Evolutionary conservation across 371 early-diverging fungal species (phyloP).

Genomic region (Mortierella sp.): DNA sequence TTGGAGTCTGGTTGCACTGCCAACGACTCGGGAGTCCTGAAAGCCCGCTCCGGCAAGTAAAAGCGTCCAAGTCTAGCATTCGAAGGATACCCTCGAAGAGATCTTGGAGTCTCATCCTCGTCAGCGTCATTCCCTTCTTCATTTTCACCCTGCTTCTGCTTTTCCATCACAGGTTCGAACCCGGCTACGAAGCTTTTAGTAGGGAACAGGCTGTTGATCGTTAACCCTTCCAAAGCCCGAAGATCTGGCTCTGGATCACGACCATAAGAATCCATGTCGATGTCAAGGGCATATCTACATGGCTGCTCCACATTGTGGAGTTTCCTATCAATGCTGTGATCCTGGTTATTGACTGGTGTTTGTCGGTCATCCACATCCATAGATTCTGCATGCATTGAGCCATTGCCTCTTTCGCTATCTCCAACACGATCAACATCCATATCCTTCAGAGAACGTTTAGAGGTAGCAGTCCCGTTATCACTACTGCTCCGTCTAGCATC

Average conservation of each 20-base stretch:
- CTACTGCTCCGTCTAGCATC: not conserved
- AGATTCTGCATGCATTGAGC: not conserved
- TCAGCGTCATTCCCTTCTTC: not conserved
- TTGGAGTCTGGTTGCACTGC: conserved; percentile 11
- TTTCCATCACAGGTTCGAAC: conserved; percentile 25
- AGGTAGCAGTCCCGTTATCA: not conserved
- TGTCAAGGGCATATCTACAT: conserved; percentile 27
- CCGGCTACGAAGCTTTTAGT: conserved; percentile 42
- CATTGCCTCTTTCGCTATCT: not conserved
- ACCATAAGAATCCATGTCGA: conserved; percentile 34
- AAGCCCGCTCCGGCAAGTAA: conserved; percentile 36
- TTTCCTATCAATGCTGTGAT: not conserved
- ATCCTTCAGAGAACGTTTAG: conserved; percentile 9
- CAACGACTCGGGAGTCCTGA: conserved; percentile 25
- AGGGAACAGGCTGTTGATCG: conserved; percentile 23
- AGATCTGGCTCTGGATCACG: conserved; percentile 40
- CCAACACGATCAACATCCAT: conserved; percentile 23
- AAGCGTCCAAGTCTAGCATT: conserved; percentile 44
- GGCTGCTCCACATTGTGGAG: conserved; percentile 3
- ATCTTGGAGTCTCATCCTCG: conserved; percentile 11
- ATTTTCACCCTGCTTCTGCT: not conserved
- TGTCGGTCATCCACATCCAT: conserved; percentile 22
- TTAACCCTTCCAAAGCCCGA: conserved; percentile 18
- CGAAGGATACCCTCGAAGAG: conserved; percentile 27
- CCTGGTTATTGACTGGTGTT: not conserved